Conservation (phyloP, 1,284 basidiomycete genomes). For the Ustilago bromivora region DNA sequence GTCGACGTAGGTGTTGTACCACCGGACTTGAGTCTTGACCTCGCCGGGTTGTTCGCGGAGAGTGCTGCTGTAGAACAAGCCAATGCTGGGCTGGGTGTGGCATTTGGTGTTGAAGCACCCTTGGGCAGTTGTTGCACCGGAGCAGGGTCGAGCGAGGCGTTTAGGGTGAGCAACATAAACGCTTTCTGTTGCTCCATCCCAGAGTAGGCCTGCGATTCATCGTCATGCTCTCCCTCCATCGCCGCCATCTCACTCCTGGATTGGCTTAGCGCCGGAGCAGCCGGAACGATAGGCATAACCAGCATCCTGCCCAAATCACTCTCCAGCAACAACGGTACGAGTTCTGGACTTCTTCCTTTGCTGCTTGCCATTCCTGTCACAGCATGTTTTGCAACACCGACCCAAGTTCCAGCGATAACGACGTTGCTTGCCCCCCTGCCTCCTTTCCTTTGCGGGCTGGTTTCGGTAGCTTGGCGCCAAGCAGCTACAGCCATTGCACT, state of each 20-base stretch:
- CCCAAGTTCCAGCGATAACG: slow-evolving; percentile 20
- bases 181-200: slow-evolving; percentile 15
- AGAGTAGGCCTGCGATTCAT: background rate
- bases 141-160: slow-evolving; percentile 18
- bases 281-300: slow-evolving; percentile 42
- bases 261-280: background rate
- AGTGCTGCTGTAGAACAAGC: slow-evolving; percentile 30
- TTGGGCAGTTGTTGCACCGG: background rate
- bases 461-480: slow-evolving; percentile 36
- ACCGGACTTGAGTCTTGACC: slow-evolving; percentile 35
- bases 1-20: slow-evolving; percentile 38
- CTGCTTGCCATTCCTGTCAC: slow-evolving; percentile 16
- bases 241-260: slow-evolving; percentile 19
- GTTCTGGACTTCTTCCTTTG: slow-evolving; percentile 9
- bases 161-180: slow-evolving; percentile 51
- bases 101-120: slow-evolving; percentile 10
- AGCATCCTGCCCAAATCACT: slow-evolving; percentile 39
- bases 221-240: slow-evolving; percentile 16
- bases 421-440: background rate
- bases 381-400: slow-evolving; percentile 29
- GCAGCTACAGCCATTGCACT: slow-evolving; percentile 39
- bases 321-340: slow-evolving; percentile 40
- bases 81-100: slow-evolving; percentile 5
- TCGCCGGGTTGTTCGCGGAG: slow-evolving; percentile 21
- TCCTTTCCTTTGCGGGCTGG: background rate